Evolutionary conservation across 2,329 filamentous ascomycete genomes (phyloP), one percentile per base, ranked within the genome.

Genomic region (Xylaria polymorpha): DNA sequence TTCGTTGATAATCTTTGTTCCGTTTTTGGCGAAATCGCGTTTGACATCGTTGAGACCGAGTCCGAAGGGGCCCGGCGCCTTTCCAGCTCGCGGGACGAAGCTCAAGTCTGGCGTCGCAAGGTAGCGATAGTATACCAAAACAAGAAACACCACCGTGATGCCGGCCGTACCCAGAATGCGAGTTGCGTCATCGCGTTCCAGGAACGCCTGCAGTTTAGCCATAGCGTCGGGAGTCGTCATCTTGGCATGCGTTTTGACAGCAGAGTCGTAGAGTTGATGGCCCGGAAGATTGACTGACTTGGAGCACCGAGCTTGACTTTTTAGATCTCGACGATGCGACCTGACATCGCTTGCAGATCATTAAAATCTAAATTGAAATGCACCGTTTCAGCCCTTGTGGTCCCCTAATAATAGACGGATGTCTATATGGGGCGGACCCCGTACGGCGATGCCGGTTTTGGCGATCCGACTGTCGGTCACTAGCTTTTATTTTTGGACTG

Each of bases 1-100:
- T 1, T 72, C 70, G 22, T 66, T 71, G 25, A 72, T 72, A 15
- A 72, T 72, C 46, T 72, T 71, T 14, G 65, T 70, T 12, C 70
- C 70, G 8, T 71, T 72, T 37, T 70, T 71, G 3, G 70, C 68
- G 56, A 72, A 72, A 29, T 72, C 70, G 15, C 68, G 68, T 20
- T 72, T 72, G 41, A 71, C 70, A 61, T 72, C 68, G 25, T 63
- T 71, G 10, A 72, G 29, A 9, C 70, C 70, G 4, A 66, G 10
- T 25, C 70, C 70, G n/a, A 72, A 62, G 15, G 15, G 18, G 7
- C 70, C 70, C 0, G 70, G 70, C 37, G 68, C 61, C 53, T 72
- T 72, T 22, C 70, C 70, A 44, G 70, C 68, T 5, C 70, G 70
- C 10, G 70, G 70, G 1, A 72, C 6, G 41, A 68, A 68, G 51